Conservation (phyloP, 2,329 filamentous ascomycete genomes). For the Phaeophleospora eucalypticola region DNA sequence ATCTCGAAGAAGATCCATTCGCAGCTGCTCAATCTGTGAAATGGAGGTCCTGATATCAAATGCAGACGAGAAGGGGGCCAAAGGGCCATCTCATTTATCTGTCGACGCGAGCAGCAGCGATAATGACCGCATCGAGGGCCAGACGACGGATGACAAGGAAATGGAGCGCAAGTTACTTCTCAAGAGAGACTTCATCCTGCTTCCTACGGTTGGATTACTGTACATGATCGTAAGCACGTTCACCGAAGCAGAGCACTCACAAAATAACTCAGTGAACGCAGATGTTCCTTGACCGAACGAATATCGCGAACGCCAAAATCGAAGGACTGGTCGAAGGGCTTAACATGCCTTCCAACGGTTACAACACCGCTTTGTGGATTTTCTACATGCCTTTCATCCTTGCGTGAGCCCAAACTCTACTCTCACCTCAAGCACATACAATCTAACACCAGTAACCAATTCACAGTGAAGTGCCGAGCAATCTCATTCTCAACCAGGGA, state of each 20-base stretch:
- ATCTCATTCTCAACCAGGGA: conserved; percentile 8
- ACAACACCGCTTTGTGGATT: conserved; percentile 11
- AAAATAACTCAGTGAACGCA: neutral
- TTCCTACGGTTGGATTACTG: conserved; percentile 8
- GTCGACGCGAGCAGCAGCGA: conserved; percentile 6
- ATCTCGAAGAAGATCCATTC: too few relatives aligned
- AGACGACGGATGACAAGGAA: neutral
- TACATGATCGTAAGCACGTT: conserved; percentile 12
- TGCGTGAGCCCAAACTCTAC: too few relatives aligned
- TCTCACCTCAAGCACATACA: neutral
- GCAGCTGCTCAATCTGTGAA: too few relatives aligned
- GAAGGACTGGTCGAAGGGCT: conserved; percentile 7
- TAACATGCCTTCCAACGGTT: conserved; percentile 9
- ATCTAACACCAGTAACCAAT: neutral
- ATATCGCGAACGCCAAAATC: conserved; percentile 12
- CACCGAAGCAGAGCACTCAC: neutral
- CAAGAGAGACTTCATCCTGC: conserved; percentile 7
- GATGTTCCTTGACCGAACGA: conserved; percentile 12
- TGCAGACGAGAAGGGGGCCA: neutral
- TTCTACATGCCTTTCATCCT: conserved; percentile 11
- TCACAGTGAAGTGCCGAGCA: conserved; percentile 10
- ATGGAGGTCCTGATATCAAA: too few relatives aligned
- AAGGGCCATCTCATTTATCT: neutral
- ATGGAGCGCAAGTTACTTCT: conserved; percentile 5
- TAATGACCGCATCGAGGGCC: neutral